Conservation (phyloP, 306 rosid genomes). For the Inga laurina region DNA sequence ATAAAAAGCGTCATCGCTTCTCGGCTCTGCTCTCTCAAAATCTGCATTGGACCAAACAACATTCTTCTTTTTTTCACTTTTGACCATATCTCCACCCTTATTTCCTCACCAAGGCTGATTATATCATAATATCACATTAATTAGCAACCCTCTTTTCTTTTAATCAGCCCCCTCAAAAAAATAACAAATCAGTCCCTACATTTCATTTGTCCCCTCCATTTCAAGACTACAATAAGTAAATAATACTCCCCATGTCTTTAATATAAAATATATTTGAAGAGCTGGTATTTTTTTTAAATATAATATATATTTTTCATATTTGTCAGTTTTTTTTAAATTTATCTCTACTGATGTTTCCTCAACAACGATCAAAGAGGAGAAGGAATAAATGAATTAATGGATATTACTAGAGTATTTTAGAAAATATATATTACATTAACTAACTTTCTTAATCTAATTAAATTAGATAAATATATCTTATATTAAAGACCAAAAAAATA, state of each 20-base stretch:
- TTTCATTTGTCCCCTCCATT: neutral
- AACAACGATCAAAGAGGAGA: no score
- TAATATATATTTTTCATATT: no score
- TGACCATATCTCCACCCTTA: slow-evolving; percentile 39
- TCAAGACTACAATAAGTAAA: neutral
- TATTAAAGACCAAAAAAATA: no score
- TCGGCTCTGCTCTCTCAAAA: neutral
- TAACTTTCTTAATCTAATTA: no score
- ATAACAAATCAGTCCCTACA: neutral
- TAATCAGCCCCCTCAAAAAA: neutral
- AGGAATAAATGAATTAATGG: no score
- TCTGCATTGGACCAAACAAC: slow-evolving; percentile 35
- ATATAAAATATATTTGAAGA: no score
- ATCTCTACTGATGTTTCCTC: rapidly evolving
- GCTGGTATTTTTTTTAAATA: no score
- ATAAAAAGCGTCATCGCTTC: neutral
- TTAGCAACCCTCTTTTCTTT: neutral
- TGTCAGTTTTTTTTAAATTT: no score
- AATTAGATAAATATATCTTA: no score
- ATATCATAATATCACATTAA: neutral
- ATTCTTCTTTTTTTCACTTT: slow-evolving; percentile 22
- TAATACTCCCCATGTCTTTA: no score
- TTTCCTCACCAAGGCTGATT: slow-evolving; percentile 15
- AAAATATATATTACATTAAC: no score
- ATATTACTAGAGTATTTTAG: no score